Evolutionary conservation across 306 rosid genomes (phyloP).

Genomic region (Lathyrus tuberosus): DNA sequence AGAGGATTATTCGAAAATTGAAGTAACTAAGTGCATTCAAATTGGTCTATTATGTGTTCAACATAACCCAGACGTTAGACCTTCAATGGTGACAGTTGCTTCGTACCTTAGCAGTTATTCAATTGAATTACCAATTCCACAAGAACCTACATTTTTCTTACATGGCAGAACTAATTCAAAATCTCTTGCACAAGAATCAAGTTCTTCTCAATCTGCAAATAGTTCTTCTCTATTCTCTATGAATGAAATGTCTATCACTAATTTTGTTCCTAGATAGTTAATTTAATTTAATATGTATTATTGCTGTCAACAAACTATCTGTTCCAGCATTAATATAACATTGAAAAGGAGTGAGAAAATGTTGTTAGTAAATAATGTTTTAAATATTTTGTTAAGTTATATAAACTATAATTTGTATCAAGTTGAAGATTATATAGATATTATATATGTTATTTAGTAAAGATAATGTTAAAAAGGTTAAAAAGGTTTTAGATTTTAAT

Average conservation of each 20-base stretch:
- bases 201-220: not conserved
- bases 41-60: conserved; percentile 56
- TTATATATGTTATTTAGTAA: no score
- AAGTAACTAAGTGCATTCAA: conserved; percentile 48
- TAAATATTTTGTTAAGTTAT: no score
- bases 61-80: conserved; percentile 47
- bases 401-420: no score
- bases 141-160: conserved; percentile 18
- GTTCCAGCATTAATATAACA: not conserved
- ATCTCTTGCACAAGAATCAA: not conserved
- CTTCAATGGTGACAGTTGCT: conserved; percentile 44
- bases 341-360: no score
- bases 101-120: conserved; percentile 41
- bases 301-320: not conserved
- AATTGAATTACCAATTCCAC: conserved; percentile 36
- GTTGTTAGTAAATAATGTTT: no score
- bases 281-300: not conserved
- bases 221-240: not conserved
- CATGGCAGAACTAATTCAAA: not conserved
- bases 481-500: no score
- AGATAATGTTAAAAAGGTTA: no score
- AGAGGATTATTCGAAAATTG: conserved; percentile 32
- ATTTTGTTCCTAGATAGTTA: not conserved
- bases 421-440: no score
- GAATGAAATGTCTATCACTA: not conserved